Evolutionary conservation across 768 basidiomycete genomes (phyloP).

Genomic region (Termitomyces sp.): DNA sequence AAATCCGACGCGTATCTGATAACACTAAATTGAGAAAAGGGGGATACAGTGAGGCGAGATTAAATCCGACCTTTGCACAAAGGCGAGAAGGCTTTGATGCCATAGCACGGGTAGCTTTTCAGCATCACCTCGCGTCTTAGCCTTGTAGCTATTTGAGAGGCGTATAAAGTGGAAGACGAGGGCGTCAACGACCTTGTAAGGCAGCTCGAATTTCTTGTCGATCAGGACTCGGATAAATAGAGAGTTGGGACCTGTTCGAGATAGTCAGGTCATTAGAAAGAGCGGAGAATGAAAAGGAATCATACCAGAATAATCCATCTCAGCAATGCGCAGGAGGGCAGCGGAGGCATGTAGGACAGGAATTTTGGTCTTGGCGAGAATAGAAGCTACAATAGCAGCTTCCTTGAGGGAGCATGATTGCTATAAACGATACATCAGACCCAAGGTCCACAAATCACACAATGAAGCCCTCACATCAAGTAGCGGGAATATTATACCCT

Average conservation of each 20-base stretch:
- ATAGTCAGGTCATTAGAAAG: conserved; percentile 11
- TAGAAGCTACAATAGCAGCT: conserved; percentile 90
- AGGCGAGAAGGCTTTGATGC: conserved; percentile 96
- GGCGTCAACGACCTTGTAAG: conserved; percentile 96
- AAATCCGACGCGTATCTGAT: conserved; percentile 88
- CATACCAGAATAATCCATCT: conserved; percentile 93
- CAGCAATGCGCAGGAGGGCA: conserved; percentile 86
- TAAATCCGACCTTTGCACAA: conserved; percentile 74
- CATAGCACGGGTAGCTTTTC: conserved; percentile 94
- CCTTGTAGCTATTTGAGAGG: conserved; percentile 87
- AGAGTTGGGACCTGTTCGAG: conserved; percentile 73
- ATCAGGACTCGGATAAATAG: conserved; percentile 95
- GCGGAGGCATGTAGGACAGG: conserved; percentile 97
- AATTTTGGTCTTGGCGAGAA: conserved; percentile 86
- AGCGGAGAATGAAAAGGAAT: background rate
- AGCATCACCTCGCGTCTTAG: conserved; percentile 61
- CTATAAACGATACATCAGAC: conserved; percentile 19
- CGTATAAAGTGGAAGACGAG: conserved; percentile 98
- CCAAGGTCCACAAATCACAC: background rate
- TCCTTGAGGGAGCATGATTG: conserved; percentile 89
- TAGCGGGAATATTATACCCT: conserved; percentile 94
- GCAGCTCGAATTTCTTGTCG: conserved; percentile 97
- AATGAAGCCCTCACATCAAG: conserved; percentile 62
- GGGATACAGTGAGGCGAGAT: background rate
- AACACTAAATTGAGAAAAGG: background rate